Evolutionary conservation across 2,329 filamentous ascomycete genomes (phyloP).

Genomic region (Sclerotinia borealis): DNA sequence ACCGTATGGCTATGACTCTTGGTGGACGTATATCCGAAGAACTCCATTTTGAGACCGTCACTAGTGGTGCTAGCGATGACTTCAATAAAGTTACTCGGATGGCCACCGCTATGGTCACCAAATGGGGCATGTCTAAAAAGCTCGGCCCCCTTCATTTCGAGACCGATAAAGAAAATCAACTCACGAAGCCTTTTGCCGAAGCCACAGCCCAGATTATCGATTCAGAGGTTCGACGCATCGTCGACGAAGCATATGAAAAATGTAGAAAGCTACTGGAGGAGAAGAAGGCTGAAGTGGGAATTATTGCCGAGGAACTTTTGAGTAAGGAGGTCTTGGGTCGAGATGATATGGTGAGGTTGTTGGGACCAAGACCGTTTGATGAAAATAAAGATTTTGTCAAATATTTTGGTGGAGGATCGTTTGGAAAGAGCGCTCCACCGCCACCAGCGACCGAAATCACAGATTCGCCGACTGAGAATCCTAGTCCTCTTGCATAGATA

Average conservation of each 20-base stretch:
- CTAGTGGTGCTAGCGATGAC: constrained; percentile 89
- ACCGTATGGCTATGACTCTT: constrained; percentile 99
- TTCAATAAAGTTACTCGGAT: constrained; percentile 97
- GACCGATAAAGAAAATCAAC: constrained; percentile 63
- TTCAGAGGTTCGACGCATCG: constrained; percentile 80
- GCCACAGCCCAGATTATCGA: constrained; percentile 90
- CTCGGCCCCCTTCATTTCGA: constrained; percentile 91
- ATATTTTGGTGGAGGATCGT: constrained; percentile 66
- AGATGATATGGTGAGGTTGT: constrained; percentile 84
- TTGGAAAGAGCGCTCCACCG: constrained; percentile 51
- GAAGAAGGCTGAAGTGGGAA: constrained; percentile 82
- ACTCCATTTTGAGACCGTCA: constrained; percentile 93
- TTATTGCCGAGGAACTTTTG: constrained; percentile 89
- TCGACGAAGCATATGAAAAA: constrained; percentile 87
- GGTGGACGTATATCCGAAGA: constrained; percentile 94
- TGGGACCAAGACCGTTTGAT: constrained; percentile 78
- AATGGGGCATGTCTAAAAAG: constrained; percentile 96
- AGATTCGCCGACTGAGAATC: constrained; percentile 19
- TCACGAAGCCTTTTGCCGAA: constrained; percentile 95
- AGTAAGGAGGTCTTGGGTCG: constrained; percentile 84
- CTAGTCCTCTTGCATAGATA: background rate
- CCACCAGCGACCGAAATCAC: constrained; percentile 42
- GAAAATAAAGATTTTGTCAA: constrained; percentile 85
- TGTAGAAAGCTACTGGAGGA: constrained; percentile 76
- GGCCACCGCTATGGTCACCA: constrained; percentile 98